Evolutionary conservation across 2,329 filamentous ascomycete genomes (phyloP), one percentile per base, ranked within the genome.

Genomic region (Arthrinium phaeospermum): DNA sequence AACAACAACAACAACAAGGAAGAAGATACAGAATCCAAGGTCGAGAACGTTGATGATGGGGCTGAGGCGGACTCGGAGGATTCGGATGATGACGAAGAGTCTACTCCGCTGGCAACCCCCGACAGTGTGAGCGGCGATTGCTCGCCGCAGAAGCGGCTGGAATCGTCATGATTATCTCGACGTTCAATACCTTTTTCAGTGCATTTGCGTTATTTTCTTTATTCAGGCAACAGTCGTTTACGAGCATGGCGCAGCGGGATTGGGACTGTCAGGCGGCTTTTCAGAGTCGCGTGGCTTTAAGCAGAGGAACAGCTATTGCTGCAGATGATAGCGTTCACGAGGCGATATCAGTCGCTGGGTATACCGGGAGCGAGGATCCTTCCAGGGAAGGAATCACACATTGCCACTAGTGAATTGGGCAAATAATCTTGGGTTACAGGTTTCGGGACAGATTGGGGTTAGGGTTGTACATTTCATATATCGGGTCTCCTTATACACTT

Each of bases 61-160:
- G 72, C 72, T 14, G 72, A 74, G 68, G 69, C 69, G 14, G 69
- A 67, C 45, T 71, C 69, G 5, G 57, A 64, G 69, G 69, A 71
- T 30, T 71, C 69, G 24, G 30, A 34, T 14, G 69, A 70, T 44
- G 49, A 46, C n/a, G 57, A 64, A 2, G 53, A 71, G 44, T 44
- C 19, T 8, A 24, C 37, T 7, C 69, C 41, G 24, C 14, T n/a
- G 57, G 41, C 69, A 4, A 71, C 53, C 1, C 69, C 69, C 37
- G 57, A 71, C 13, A 64, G 53, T 27, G 53, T 24, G 45, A 64
- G 53, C 30, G 69, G 69, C 16, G 69, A 71, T 14, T 71, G 69
- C 16, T 57, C 69, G 6, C 69, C 69, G 12, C 69, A 71, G 45
- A 71, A 71, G 34, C 68, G 47, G 2, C 46, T 70, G 10, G 47